Evolutionary conservation across 2,329 filamentous ascomycete genomes (phyloP).

Genomic region (Aspergillus arachidicola): DNA sequence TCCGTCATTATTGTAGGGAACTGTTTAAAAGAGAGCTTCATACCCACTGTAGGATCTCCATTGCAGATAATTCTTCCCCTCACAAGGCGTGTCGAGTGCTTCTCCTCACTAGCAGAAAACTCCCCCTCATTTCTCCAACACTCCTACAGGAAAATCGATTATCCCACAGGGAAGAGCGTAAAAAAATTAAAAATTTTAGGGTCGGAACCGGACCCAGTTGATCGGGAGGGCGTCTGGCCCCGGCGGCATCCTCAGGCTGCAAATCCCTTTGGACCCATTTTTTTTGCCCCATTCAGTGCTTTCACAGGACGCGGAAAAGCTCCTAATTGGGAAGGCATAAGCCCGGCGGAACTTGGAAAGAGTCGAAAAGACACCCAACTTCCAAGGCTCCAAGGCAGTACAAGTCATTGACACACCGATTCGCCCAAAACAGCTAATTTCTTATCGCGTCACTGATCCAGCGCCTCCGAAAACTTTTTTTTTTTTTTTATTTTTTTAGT

Average conservation of each 20-base stretch:
- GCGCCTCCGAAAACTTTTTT: slow-evolving; percentile 6
- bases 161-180: not conserved
- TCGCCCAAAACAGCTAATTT: slow-evolving; percentile 38
- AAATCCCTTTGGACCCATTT: slow-evolving; percentile 1
- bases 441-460: slow-evolving; percentile 9
- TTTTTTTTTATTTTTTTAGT: slow-evolving; percentile 19
- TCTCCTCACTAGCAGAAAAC: slow-evolving; percentile 17
- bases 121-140: slow-evolving; percentile 11
- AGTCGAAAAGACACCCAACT: not conserved
- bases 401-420: slow-evolving; percentile 33
- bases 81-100: slow-evolving; percentile 10
- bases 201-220: not conserved
- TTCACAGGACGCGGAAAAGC: not conserved
- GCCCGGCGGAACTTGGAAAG: not conserved
- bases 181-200: not conserved
- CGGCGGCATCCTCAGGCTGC: slow-evolving; percentile 3
- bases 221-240: not conserved
- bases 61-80: slow-evolving; percentile 14
- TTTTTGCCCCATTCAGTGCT: not conserved
- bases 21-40: not conserved
- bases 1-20: not conserved
- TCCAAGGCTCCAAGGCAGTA: slow-evolving; percentile 4
- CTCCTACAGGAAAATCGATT: not conserved
- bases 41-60: not conserved
- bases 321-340: slow-evolving; percentile 11